These are phyloP conservation scores for Yarrowia hollandica DNA, from an alignment of 805 yeast genomes.

Conservation along the genomic window DNA sequence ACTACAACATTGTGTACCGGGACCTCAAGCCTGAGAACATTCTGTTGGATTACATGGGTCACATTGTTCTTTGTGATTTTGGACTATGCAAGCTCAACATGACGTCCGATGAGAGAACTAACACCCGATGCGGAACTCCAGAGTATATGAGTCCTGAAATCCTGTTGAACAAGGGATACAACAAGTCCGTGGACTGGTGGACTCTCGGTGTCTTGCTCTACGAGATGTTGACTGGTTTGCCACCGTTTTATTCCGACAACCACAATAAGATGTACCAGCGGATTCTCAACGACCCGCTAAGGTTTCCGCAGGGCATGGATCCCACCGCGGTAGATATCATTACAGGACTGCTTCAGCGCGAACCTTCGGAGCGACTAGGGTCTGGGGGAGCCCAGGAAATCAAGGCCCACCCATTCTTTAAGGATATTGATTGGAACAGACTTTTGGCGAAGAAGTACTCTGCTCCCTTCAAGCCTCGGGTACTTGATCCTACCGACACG, in stretches of 20 bases:
- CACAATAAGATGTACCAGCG: conserved; percentile 90
- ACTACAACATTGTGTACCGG: conserved; percentile 87
- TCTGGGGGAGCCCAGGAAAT: conserved; percentile 80
- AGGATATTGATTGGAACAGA: conserved; percentile 86
- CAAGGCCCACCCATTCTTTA: conserved; percentile 79
- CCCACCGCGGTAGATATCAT: conserved; percentile 81
- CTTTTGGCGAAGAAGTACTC: conserved; percentile 81
- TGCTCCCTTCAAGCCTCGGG: conserved; percentile 95
- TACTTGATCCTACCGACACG: conserved; percentile 78
- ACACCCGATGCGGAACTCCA: conserved; percentile 97
- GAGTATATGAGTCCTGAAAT: conserved; percentile 97
- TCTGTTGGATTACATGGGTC: conserved; percentile 92
- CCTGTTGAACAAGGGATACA: conserved; percentile 86
- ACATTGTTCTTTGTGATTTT: conserved; percentile 95
- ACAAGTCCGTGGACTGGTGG: conserved; percentile 98
- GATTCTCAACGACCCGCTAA: conserved; percentile 82
- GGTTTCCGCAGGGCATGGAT: conserved; percentile 86
- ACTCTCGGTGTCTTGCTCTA: conserved; percentile 92
- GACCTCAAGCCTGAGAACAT: conserved; percentile 97
- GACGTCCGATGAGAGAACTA: conserved; percentile 80
- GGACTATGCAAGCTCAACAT: conserved; percentile 95
- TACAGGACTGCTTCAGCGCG: conserved; percentile 73
- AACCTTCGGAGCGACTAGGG: conserved; percentile 78
- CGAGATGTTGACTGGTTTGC: conserved; percentile 95
- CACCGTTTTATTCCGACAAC: conserved; percentile 96